phyloP scores from a whole-genome alignment of 208 protist species.

The Crithidia expoeki region DNA sequence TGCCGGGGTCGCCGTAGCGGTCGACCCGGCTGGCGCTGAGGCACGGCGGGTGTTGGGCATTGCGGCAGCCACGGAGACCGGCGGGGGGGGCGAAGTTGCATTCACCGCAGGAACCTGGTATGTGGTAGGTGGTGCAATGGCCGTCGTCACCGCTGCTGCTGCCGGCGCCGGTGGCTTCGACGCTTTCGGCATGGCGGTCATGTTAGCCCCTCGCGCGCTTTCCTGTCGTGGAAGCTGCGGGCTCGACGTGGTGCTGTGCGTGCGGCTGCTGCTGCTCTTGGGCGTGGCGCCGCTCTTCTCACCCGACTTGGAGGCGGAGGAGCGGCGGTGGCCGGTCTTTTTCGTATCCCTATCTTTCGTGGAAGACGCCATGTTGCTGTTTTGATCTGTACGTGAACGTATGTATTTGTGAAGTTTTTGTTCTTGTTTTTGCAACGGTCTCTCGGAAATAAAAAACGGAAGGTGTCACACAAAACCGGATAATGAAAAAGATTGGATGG shows the following conservation, averaged over 20 bases:
- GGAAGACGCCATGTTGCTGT: slow-evolving; percentile 14
- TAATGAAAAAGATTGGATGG: slow-evolving; percentile 17
- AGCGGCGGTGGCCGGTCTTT: slow-evolving; percentile 26
- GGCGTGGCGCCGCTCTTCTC: slow-evolving; percentile 8
- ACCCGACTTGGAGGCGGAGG: slow-evolving; percentile 15
- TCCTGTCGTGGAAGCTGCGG: slow-evolving; percentile 9
- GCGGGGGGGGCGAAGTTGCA: neutral
- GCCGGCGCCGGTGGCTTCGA: neutral
- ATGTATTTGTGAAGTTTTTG: neutral
- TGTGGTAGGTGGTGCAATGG: neutral
- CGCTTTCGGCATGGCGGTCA: neutral
- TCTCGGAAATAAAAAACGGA: no score
- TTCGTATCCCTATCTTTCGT: slow-evolving; percentile 16
- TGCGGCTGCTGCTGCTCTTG: neutral
- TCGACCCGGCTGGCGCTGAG: neutral
- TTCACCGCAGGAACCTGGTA: neutral
- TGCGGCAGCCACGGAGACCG: neutral
- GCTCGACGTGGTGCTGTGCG: neutral
- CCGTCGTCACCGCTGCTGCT: neutral
- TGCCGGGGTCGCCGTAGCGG: neutral
- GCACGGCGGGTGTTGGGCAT: neutral
- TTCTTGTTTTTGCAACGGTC: neutral
- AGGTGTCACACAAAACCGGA: neutral
- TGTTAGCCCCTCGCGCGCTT: slow-evolving; percentile 1
- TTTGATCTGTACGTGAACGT: neutral